Conservation (phyloP, 495 filamentous ascomycete genomes). For the Podospora sp. region DNA sequence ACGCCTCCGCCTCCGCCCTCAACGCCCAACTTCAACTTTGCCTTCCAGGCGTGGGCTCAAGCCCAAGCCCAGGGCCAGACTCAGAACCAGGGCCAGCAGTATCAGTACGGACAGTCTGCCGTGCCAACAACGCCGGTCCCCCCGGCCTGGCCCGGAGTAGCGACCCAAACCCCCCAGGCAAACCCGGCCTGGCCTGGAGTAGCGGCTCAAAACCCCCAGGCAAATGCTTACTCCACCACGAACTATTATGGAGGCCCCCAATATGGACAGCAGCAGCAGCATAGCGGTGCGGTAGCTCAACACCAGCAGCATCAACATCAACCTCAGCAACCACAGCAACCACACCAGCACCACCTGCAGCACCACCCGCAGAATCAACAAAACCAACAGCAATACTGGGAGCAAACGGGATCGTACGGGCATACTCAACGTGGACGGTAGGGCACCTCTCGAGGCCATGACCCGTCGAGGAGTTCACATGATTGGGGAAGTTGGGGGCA, state of each 20-base stretch:
- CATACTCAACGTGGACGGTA: not conserved
- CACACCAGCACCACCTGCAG: conserved; percentile 12
- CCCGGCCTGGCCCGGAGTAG: conserved; percentile 21
- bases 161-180: conserved; percentile 24
- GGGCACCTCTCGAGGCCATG: not conserved
- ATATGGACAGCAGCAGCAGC: conserved; percentile 24
- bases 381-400: conserved; percentile 9
- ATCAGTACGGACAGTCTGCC: conserved; percentile 23
- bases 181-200: conserved; percentile 19
- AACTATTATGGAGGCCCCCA: not conserved
- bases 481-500: too few species aligned
- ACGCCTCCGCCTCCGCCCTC: not conserved
- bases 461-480: too few species aligned
- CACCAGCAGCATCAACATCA: conserved; percentile 6
- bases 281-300: not conserved
- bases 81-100: conserved; percentile 19
- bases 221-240: not conserved
- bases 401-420: not conserved
- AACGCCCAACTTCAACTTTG: conserved; percentile 25
- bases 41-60: conserved; percentile 24
- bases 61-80: conserved; percentile 17
- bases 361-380: conserved; percentile 1
- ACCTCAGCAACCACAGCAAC: not conserved
- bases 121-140: conserved; percentile 14
- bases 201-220: conserved; percentile 24